A percentile compares a stretch with the other conserved stretches of the same genome.
These are phyloP conservation scores for Colletotrichum sp. DNA, from an alignment of 2,329 filamentous ascomycete genomes.

Conservation along the genomic window DNA sequence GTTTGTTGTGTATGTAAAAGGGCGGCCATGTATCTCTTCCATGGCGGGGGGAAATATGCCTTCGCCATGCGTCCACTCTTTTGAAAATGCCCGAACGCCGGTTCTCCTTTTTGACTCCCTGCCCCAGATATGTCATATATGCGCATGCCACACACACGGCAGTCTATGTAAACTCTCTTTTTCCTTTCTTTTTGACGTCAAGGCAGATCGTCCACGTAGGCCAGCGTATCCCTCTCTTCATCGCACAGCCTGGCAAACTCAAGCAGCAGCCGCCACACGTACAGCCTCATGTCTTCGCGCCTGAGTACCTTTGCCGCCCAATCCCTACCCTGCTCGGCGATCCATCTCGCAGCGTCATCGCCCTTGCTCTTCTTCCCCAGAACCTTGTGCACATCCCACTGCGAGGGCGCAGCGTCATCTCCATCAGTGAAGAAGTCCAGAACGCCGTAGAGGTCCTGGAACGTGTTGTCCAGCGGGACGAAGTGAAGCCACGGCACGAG, in stretches of 20 bases:
- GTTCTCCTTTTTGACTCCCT: background rate
- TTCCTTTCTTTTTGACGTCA: background rate
- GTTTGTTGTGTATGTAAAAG: background rate
- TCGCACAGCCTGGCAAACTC: constrained; percentile 61
- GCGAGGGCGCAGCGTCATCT: constrained; percentile 16
- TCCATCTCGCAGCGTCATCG: constrained; percentile 61
- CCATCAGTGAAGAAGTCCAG: constrained; percentile 70
- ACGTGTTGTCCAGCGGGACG: constrained; percentile 72
- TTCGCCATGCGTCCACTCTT: background rate
- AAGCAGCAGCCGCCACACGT: constrained; percentile 65
- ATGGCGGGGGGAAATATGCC: background rate
- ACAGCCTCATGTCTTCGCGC: constrained; percentile 70
- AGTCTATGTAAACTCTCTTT: background rate
- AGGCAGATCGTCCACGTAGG: constrained; percentile 47
- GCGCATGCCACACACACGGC: background rate
- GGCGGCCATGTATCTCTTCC: background rate
- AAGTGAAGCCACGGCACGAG: constrained; percentile 76
- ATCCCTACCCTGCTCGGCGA: constrained; percentile 62
- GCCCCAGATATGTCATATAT: background rate
- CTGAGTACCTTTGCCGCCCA: constrained; percentile 69
- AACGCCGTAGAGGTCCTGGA: constrained; percentile 68
- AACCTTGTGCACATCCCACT: constrained; percentile 8
- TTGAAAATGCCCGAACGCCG: background rate
- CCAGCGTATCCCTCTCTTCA: constrained; percentile 46
- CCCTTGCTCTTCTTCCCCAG: constrained; percentile 31